Evolutionary conservation across 2,329 filamentous ascomycete species (phyloP).

Genomic region (Cercospora zeae-maydis): DNA sequence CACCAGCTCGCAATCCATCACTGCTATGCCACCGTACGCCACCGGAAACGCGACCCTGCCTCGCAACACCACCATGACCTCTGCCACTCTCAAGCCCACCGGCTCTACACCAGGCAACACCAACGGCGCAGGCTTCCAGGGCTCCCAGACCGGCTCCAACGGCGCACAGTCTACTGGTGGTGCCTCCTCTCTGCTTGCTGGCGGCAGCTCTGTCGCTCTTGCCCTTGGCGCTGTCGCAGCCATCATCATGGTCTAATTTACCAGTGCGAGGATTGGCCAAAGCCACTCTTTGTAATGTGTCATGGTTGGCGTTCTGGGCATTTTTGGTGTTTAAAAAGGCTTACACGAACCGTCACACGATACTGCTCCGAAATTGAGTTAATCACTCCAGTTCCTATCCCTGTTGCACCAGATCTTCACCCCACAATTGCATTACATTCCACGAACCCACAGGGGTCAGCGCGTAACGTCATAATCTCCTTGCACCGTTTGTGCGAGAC

Average conservation of each 20-base stretch:
- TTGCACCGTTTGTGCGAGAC: neutral
- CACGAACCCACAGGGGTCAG: neutral
- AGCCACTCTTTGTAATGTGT: neutral
- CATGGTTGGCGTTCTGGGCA: neutral
- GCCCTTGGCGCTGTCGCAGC: constrained; percentile 43
- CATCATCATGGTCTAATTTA: constrained; percentile 31
- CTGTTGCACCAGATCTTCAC: neutral
- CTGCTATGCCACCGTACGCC: constrained; percentile 20
- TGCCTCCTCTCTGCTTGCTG: constrained; percentile 18
- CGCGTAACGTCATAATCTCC: neutral
- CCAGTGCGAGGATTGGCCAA: neutral
- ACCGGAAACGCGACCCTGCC: constrained; percentile 24
- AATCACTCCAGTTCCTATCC: neutral
- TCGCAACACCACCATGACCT: constrained; percentile 32
- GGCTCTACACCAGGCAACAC: constrained; percentile 7
- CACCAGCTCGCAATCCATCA: constrained; percentile 14
- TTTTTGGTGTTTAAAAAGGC: neutral
- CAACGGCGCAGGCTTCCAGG: constrained; percentile 20
- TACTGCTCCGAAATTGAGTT: neutral
- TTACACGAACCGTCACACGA: constrained; percentile 1
- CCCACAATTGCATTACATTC: neutral
- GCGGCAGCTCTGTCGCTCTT: constrained; percentile 41
- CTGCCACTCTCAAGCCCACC: constrained; percentile 24
- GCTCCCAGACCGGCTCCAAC: constrained; percentile 10
- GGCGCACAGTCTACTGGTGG: constrained; percentile 16